These are phyloP conservation scores for Coniophora puteana DNA, from an alignment of 1,284 basidiomycete species.

Conservation along the genomic window DNA sequence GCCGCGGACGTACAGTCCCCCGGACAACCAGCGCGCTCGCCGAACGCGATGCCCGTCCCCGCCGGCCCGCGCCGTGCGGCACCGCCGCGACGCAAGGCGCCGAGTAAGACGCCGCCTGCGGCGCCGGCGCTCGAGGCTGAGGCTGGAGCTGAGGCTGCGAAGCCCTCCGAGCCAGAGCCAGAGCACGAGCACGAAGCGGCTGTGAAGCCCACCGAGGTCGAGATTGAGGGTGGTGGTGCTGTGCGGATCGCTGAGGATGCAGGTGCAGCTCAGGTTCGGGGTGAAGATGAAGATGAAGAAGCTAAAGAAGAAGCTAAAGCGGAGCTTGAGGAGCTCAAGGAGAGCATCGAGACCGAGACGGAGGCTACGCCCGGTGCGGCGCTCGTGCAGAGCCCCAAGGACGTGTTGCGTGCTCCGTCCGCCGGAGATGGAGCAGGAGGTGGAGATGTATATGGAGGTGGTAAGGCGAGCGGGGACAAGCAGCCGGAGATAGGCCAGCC, in stretches of 20 bases:
- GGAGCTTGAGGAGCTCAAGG: too few species aligned
- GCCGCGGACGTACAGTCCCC: too few species aligned
- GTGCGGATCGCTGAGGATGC: neutral
- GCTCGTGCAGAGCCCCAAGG: too few species aligned
- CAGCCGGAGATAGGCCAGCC: too few species aligned
- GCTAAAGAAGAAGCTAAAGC: too few species aligned
- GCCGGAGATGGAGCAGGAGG: conserved; percentile 7
- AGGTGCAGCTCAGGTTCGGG: neutral
- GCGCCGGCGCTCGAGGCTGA: conserved; percentile 12
- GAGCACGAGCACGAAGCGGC: conserved; percentile 1
- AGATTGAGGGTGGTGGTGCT: neutral
- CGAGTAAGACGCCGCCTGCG: conserved; percentile 39
- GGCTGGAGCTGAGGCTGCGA: conserved; percentile 7
- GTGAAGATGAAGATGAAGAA: conserved; percentile 14
- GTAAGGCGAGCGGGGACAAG: too few species aligned
- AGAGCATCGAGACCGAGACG: too few species aligned
- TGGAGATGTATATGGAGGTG: neutral
- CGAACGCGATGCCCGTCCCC: conserved; percentile 68
- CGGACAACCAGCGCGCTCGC: too few species aligned
- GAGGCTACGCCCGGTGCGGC: too few species aligned
- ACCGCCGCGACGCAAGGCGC: conserved; percentile 62
- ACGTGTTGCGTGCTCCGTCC: conserved; percentile 3
- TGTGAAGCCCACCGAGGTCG: conserved; percentile 1
- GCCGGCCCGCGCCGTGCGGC: conserved; percentile 63
- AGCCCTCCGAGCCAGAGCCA: conserved; percentile 1